Base-by-base conservation (phyloP, 2,329 filamentous ascomycete species). In the Aspergillus puulaauensis region DNA sequence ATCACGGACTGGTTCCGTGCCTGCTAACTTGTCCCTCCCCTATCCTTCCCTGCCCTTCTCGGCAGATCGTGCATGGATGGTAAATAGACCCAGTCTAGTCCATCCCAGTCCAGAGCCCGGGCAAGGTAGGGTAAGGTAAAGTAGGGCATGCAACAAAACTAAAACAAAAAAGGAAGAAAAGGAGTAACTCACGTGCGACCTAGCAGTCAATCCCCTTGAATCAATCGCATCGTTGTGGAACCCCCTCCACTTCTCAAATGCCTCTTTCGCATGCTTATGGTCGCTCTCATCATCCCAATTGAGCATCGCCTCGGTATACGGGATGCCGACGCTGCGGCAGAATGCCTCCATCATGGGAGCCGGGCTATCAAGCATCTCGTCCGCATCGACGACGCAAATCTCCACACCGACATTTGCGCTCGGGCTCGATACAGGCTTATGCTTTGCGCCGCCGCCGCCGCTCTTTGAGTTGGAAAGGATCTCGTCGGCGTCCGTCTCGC, bases 221-320 rank as follows among this genome's bases (percentile, higher is more conserved):
- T 90, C 82, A 66, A 98, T 90, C 14, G 92, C 95, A 79, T 98
- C 95, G 66, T 98, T 90, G 74, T 98, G 95, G 79, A 96, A 98
- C 11, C 95, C 95, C 65, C 87, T 90, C 95, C 95, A 98, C 80
- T 99, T 98, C 77, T 93, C 91, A 77, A 98, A 98, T 17, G 87
- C 87, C 62, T 86, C 82, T 64, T 83, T 81, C 3, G 93, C 93
- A 61, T 84, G 79, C 52, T 77, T 66, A 65, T 91, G 86, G 66
- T 89, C 87, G 63, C 90, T 88, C 52, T 88, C 86, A 27, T 88
- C 86, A 61, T 90, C 85, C 95, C 95, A 98, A 58, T 83, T 81
- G 61, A 99, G 81, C 93, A 98, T 96, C 14, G 84, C 80, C 0
- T 86, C 84, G 45, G 79, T 79, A 74, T 89, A 99, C 15, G 90